Conservation (phyloP, 176 grass and related monocot genomes). For the Oryza glaberrima region DNA sequence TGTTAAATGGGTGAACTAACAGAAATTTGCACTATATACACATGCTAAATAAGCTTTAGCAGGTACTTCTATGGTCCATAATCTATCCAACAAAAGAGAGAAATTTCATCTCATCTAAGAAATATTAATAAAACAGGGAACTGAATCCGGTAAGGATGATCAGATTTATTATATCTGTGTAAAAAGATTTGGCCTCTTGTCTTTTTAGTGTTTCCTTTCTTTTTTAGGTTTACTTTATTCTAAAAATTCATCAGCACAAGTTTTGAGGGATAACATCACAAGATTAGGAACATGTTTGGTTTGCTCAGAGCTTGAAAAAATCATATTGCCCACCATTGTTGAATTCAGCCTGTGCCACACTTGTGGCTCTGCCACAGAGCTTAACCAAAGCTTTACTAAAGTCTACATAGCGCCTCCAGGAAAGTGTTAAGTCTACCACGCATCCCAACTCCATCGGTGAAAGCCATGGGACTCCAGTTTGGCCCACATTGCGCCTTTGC, state of each 20-base stretch:
- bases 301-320: slow-evolving; percentile 4
- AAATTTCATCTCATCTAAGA: slow-evolving; percentile 8
- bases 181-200: not conserved
- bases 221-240: not conserved
- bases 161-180: not conserved
- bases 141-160: not conserved
- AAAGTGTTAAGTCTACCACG: not conserved
- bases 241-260: not conserved
- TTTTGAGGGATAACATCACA: slow-evolving; percentile 2
- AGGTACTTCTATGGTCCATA: slow-evolving; percentile 19
- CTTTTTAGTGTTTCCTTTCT: not conserved
- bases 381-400: not conserved
- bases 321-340: not conserved
- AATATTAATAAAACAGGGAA: slow-evolving; percentile 28
- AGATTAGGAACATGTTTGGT: not conserved
- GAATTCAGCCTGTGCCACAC: not conserved
- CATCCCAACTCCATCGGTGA: not conserved
- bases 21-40: slow-evolving; percentile 15
- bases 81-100: not conserved
- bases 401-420: not conserved
- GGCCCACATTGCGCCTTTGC: not conserved
- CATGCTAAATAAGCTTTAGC: slow-evolving; percentile 4
- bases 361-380: not conserved
- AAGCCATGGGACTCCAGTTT: not conserved
- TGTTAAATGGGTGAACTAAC: slow-evolving; percentile 14